Evolutionary conservation across 2,329 filamentous ascomycete genomes (phyloP), one percentile per base, ranked within the genome.

Genomic region (Sporothrix humicola): DNA sequence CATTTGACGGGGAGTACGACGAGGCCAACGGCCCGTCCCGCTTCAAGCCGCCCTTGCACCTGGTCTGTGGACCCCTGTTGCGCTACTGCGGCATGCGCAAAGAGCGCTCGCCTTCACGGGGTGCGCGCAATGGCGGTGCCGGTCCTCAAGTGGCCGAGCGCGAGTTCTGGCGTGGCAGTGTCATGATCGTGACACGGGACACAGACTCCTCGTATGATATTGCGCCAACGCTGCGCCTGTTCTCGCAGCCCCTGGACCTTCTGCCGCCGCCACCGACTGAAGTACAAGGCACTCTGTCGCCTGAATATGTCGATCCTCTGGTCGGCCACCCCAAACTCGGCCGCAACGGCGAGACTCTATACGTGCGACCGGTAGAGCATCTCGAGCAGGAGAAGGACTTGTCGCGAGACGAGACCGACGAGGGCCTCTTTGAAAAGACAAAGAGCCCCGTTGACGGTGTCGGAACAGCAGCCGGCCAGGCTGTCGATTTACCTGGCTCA

Each of bases 121-220:
- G 80, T 44, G 80, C 79, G 73, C 81, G 80, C 71, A 81, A 80
- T 77, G 80, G 79, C 76, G 76, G 79, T 1, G 73, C 79, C 13
- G 61, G 23, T n/a, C 31, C 31, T 37, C 17, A 63, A 6, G 2
- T 23, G 2, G 7, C 74, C 72, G 90, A 93, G 59, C 88, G 90
- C 70, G 93, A 97, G 78, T 90, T 95, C 23, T 99, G 96, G 96
- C 90, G 95, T 80, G 96, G 96, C 5, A 97, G 90, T 74, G 87
- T 98, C 73, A 94, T 99, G 93, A 97, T 99, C 78, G 94, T 99
- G 26, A 98, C 96, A 0, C 87, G 90, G 71, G 95, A 99, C 79
- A 87, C 89, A 1, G 88, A 92, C 56, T 98, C 95, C 1, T 92
- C 92, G 0, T 97, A 98, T 79, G 89, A 91, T 61, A 90, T 93